phyloP scores from a whole-genome alignment of 108 stramenopile species.

The Cyclotella cryptica region DNA sequence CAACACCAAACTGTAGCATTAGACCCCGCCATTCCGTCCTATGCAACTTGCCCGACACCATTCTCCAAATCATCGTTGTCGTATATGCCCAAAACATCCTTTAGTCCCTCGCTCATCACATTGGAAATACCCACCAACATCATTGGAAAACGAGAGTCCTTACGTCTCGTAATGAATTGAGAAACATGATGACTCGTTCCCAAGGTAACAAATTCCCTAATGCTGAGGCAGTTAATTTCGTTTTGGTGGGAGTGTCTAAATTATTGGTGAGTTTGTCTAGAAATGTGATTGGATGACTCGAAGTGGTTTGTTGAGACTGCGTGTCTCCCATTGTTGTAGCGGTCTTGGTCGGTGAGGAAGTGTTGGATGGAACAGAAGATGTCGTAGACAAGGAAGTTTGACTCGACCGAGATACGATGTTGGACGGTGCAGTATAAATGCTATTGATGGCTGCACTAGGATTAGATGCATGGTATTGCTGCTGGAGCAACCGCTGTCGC shows the following conservation, averaged over 20 bases:
- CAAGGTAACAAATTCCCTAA: conserved; percentile 66
- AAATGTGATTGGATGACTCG: conserved; percentile 19
- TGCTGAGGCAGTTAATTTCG: conserved; percentile 27
- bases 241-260: conserved; percentile 39
- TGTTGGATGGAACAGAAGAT: not conserved
- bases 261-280: conserved; percentile 37
- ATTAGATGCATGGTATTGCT: conserved; percentile 28
- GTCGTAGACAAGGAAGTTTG: conserved; percentile 6
- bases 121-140: conserved; percentile 33
- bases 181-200: conserved; percentile 84
- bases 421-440: conserved; percentile 16
- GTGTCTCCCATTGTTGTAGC: not conserved
- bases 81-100: conserved; percentile 4
- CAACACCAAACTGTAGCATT: conserved; percentile 77
- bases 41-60: not conserved
- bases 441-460: not conserved
- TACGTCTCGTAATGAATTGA: conserved; percentile 75
- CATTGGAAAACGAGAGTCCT: conserved; percentile 54
- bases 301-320: not conserved
- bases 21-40: conserved; percentile 2
- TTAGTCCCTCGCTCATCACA: conserved; percentile 5
- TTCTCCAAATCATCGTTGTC: conserved; percentile 3
- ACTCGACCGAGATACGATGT: not conserved
- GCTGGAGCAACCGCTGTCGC: conserved; percentile 35
- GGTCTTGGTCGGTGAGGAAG: not conserved